phyloP scores from a whole-genome alignment of 1,139 yeast genomes.

The Candida neerlandica region DNA sequence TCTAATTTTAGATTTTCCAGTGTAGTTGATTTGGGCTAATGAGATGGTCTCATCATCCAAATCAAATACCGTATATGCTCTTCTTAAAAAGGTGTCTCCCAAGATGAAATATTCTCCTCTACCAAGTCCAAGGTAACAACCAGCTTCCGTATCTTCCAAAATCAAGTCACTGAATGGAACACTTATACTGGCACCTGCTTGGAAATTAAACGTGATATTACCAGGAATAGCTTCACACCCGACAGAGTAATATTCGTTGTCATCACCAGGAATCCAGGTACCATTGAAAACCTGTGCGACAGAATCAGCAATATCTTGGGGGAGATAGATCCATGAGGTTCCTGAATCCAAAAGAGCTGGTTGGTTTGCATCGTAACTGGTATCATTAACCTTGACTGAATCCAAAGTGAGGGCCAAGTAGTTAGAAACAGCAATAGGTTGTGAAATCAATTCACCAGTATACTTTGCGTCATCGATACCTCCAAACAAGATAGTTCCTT shows the following conservation, averaged over 20 bases:
- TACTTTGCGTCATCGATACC: constrained; percentile 33
- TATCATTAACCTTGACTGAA: not conserved
- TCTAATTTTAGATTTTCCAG: constrained; percentile 7
- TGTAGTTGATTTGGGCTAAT: constrained; percentile 27
- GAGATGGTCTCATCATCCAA: constrained; percentile 27
- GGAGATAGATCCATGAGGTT: constrained; percentile 31
- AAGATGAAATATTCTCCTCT: constrained; percentile 12
- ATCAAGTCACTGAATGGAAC: constrained; percentile 30
- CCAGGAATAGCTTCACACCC: constrained; percentile 9
- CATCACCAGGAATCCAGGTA: constrained; percentile 11
- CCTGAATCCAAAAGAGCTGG: constrained; percentile 26
- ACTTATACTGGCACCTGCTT: constrained; percentile 26
- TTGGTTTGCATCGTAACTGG: not conserved
- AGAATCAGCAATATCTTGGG: constrained; percentile 18
- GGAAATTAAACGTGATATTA: constrained; percentile 26
- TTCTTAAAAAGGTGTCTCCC: constrained; percentile 34
- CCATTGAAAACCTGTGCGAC: constrained; percentile 26
- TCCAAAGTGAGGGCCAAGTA: constrained; percentile 6
- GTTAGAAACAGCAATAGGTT: constrained; percentile 9
- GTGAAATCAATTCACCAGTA: constrained; percentile 21
- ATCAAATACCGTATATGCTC: constrained; percentile 29
- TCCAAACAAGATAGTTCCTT: constrained; percentile 32
- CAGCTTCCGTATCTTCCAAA: constrained; percentile 14
- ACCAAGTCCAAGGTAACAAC: not conserved
- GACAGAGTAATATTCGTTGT: constrained; percentile 7